Evolutionary conservation across 2,329 filamentous ascomycete species (phyloP), one percentile per base, ranked within the genome.

Genomic region (Trichoderma arundinaceum): DNA sequence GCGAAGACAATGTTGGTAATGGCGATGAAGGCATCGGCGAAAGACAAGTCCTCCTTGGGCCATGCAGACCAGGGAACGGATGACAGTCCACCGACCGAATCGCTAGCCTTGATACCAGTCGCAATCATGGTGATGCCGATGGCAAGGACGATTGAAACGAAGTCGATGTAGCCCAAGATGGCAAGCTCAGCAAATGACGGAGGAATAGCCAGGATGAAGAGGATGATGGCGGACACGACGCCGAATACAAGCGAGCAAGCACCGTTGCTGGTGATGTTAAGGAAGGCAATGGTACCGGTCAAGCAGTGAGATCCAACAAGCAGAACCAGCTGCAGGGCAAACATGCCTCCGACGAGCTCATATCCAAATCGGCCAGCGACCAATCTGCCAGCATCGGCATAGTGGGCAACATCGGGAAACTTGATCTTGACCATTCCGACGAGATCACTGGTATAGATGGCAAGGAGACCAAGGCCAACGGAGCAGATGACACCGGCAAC

Each of bases 1-100:
- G 90, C 89, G 67, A 92, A 87, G 67, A 91, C 82, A 61, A 92
- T 92, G 78, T 91, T 91, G 72, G 81, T 83, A 52, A 90, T 82
- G 17, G 86, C 83, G 13, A 86, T 81, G 72, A 90, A 89, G 19
- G 80, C 86, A 51, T 84, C 80, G 52, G 80, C 79, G 44, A 90
- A 80, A 39, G 77, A 77, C 1, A 84, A 75, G 4, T 80, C 71
- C 4, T 78, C 74, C 72, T 78, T 78, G 56, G 81, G 81, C 79
- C 81, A 83, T 1, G 78, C 77, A 8, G 80, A 81, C 80, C 80
- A 83, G 51, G 74, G 64, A 41, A 78, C 75, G 5, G 70, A 67
- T 2, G 71, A 69, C 52, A 77, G 52, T 6, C 76, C 76, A 17
- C 80, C 76, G 1, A 71, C 71, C 0, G 72, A 68, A 10, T 76